Evolutionary conservation across 768 basidiomycete genomes (phyloP), one percentile per base, ranked within the genome.

Genomic region (Boletus tylopilopsis): DNA sequence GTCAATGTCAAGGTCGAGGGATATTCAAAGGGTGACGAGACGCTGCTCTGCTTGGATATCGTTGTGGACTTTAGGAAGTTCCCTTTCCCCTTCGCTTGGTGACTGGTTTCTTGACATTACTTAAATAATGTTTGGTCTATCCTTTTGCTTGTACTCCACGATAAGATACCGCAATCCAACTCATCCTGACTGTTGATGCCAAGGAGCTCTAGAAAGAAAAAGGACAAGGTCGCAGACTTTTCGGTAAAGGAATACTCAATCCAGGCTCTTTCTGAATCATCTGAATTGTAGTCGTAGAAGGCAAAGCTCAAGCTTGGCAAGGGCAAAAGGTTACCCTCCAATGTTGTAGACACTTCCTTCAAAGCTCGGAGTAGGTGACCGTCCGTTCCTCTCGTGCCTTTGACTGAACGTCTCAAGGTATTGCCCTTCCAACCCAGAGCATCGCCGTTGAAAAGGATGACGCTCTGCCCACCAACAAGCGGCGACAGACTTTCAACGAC

Each of bases 221-320:
- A 85, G 62, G 90, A 87, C 55, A 93, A 90, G 64, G 83, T 79
- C 2, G 87, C 86, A 39, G 94, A 97, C 67, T 96, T 97, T 58
- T 77, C 83, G 23, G 92, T 90, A 65, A 72, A n/a, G n/a, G 63
- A 25, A 6, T 11, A 10, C 6, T 37, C 24, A 3, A 24, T 9
- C 18, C 39, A 15, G 29, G n/a, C 35, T 13, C 40, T 21, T 29
- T 42, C 36, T 10, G n/a, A 12, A 27, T 37, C 36, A 34, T 50
- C 49, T 50, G 11, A 44, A 33, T 49, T 22, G 15, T 21, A 23
- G 34, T 49, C 24, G 22, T 67, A 97, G 92, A 97, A 94, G 91
- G 84, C 91, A 22, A 97, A 90, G 68, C 77, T 96, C 32, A 99
- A 96, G 69, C 87, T 99, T 42, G 95, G 95, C 30, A 99, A 95